These are phyloP conservation scores for Tolypocladium endophyticum DNA, from an alignment of 2,329 filamentous ascomycete species.

Conservation along the genomic window DNA sequence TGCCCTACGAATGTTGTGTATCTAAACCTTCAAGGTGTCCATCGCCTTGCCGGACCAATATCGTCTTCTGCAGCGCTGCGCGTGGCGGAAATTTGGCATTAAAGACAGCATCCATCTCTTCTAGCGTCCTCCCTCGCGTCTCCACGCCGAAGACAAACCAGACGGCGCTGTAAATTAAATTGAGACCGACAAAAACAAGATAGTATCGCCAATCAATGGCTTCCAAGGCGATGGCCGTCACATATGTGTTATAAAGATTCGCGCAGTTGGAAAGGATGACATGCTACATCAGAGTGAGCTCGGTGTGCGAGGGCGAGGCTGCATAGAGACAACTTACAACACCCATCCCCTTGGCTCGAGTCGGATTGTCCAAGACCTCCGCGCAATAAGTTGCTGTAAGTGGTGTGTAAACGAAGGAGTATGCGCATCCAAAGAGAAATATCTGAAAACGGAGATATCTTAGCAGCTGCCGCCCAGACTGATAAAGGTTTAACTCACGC, in stretches of 20 bases:
- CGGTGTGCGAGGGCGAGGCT: neutral
- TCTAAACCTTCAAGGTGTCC: slow-evolving; percentile 8
- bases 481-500: slow-evolving; percentile 18
- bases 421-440: slow-evolving; percentile 41
- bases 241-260: slow-evolving; percentile 21
- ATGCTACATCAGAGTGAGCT: slow-evolving; percentile 7
- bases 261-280: slow-evolving; percentile 19
- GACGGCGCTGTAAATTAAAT: slow-evolving; percentile 14
- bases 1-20: neutral
- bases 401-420: slow-evolving; percentile 40
- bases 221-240: slow-evolving; percentile 18
- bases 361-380: slow-evolving; percentile 20
- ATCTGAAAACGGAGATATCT: slow-evolving; percentile 21
- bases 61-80: slow-evolving; percentile 22
- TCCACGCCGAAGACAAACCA: slow-evolving; percentile 20
- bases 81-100: slow-evolving; percentile 24
- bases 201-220: slow-evolving; percentile 20
- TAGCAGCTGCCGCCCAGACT: neutral
- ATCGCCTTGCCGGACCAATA: slow-evolving; percentile 13
- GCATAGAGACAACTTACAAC: slow-evolving; percentile 10
- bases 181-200: slow-evolving; percentile 20
- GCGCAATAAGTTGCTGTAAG: slow-evolving; percentile 26
- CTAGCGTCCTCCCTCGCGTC: slow-evolving; percentile 24
- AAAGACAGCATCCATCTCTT: slow-evolving; percentile 33
- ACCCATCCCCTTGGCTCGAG: slow-evolving; percentile 24